Evolutionary conservation across 73 alveolate species (phyloP), one percentile per base, ranked within the genome.

Genomic region (Strombidium stylifer): DNA sequence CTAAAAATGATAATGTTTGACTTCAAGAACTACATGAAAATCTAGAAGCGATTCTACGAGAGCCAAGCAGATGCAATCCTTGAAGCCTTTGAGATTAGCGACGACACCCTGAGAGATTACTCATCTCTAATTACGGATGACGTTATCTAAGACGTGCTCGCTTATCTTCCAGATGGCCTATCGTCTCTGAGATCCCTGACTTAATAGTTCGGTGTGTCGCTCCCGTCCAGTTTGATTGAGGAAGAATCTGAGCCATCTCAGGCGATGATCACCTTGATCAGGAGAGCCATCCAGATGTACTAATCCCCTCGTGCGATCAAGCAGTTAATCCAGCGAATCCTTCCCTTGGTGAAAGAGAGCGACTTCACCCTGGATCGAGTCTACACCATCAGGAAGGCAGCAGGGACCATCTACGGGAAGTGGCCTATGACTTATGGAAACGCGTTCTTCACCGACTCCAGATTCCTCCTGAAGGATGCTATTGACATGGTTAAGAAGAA

Each of bases 391-490:
- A 55, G 16, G 24, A 36, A 69, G 30, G 62, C 56, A 39, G 66
- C 69, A 3, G 39, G 42, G 2, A 14, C 71, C 2, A 39, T 79
- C n/a, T 78, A 68, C 49, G 94, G 90, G 16, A 84, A 84, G 49
- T 84, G 90, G 90, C 94, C 94, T 0, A 47, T 80, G 14, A 66
- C 85, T 18, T 61, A 68, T 51, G 94, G 94, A 15, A 84, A 84
- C 69, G 86, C 85, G 15, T 0, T 78, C 6, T 71, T 79, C 16
- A 59, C 77, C 24, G 94, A 84, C 61, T 67, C 86, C 30, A 60
- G 39, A 39, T 78, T 50, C 53, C 41, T 84, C 14, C 39, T 52
- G 1, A 62, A 69, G 16, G 79, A 84, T 62, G 60, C 77, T 44
- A 21, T 44, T 28, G 47, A 34, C 23, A 76, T 59, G 73, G 11